Evolutionary conservation across 1,139 yeast genomes (phyloP), one percentile per base, ranked within the genome.

Genomic region (Kluyveromyces sp.): DNA sequence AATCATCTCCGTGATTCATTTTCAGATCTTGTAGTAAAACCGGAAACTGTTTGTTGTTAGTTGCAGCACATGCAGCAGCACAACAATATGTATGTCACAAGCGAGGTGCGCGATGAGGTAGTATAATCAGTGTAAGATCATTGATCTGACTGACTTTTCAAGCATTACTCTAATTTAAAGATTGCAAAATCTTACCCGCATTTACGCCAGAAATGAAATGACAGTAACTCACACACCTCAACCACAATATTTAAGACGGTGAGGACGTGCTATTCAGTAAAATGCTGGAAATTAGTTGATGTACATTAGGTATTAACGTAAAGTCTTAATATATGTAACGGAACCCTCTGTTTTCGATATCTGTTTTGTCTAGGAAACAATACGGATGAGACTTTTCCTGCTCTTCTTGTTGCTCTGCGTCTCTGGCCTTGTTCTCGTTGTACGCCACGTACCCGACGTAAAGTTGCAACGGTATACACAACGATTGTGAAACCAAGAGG

Each of bases 291-390:
- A n/a, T n/a, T n/a, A n/a, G n/a, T n/a, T n/a, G n/a, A n/a, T n/a
- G n/a, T n/a, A n/a, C n/a, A n/a, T n/a, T n/a, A n/a, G n/a, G n/a
- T n/a, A n/a, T n/a, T n/a, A n/a, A n/a, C n/a, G n/a, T 22, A 22
- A 6, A 22, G 9, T 6, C 33, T 36, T 47, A 61, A 36, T 54
- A 58, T 15, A 61, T 50, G 48, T 80, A 80, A 52, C 86, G 69
- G 60, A 80, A 80, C 49, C 71, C 73, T 8, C 77, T 79, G 56
- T 82, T 82, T 60, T 81, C 81, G 43, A 67, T 68, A 54, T 82
- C 88, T 1, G 88, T 82, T 55, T 80, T 63, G 56, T 82, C 89
- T 41, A 77, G 78, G 54, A 76, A 76, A 53, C 78, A 78, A 38
- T 70, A 72, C 36, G 56, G 50, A 36, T 55, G 59, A n/a, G 19